phyloP scores from a whole-genome alignment of 78 protist genomes.

The Dictyostelium capitatum region DNA sequence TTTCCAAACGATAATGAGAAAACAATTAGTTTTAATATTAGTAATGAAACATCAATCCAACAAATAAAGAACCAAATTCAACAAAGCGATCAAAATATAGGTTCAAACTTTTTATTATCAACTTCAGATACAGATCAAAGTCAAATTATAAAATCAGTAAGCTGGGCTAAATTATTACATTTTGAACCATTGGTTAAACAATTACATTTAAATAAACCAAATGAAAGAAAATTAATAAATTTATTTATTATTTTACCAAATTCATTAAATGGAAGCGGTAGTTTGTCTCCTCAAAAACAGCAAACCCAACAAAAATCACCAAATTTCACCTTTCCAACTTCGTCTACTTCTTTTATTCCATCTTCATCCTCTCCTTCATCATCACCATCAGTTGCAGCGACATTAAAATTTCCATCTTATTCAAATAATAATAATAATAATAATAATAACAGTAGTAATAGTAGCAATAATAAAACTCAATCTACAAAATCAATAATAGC shows the following conservation, averaged over 20 bases:
- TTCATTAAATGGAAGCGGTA: no score
- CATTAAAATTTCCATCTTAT: not conserved
- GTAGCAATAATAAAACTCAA: not conserved
- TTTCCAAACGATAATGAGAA: not conserved
- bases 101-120: not conserved
- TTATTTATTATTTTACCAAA: not conserved
- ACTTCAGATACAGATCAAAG: not conserved
- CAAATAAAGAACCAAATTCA: not conserved
- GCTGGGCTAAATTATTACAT: slow-evolving; percentile 33
- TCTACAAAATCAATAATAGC: not conserved
- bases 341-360: not conserved
- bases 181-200: slow-evolving; percentile 9
- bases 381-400: not conserved
- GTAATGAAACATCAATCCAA: not conserved
- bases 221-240: not conserved
- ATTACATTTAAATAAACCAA: not conserved
- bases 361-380: not conserved
- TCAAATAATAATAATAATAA: not conserved
- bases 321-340: no score
- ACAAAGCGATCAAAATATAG: not conserved
- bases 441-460: not conserved
- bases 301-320: no score
- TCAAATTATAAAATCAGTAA: slow-evolving; percentile 41
- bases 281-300: no score
- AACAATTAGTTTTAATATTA: not conserved